These are phyloP conservation scores for Pneumocystis carinii DNA, from an alignment of 1,139 yeast species.

Conservation along the genomic window DNA sequence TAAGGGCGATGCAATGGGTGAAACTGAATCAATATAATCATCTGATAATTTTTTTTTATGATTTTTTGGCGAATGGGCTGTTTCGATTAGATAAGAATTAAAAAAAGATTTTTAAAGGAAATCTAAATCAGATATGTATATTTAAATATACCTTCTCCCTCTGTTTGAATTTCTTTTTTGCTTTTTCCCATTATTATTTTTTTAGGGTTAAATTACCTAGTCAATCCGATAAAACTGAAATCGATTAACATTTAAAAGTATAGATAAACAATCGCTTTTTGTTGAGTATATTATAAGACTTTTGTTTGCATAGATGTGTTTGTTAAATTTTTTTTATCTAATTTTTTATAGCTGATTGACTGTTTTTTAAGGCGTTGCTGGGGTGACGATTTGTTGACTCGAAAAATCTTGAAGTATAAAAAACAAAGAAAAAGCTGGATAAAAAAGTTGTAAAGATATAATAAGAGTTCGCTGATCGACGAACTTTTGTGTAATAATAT, in stretches of 20 bases:
- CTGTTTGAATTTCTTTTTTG: neutral
- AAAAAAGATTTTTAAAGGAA: neutral
- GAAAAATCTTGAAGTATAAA: neutral
- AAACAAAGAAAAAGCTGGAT: neutral
- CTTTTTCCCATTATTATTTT: neutral
- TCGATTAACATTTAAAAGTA: no score
- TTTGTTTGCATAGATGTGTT: no score
- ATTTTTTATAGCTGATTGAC: no score
- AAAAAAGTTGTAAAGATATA: neutral
- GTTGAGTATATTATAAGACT: no score
- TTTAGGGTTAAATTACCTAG: neutral
- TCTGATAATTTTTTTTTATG: neutral
- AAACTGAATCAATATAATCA: neutral
- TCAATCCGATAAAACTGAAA: no score
- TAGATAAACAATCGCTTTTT: no score
- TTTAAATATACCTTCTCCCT: neutral
- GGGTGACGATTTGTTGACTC: neutral
- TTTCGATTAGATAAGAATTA: neutral
- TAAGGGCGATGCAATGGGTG: conserved; percentile 76
- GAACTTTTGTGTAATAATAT: neutral
- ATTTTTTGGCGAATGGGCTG: neutral
- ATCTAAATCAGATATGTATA: no score
- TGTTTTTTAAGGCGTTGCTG: no score
- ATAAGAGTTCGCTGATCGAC: neutral
- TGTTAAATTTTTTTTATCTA: no score